Evolutionary conservation across 2,329 filamentous ascomycete genomes (phyloP).

Genomic region (Blastomyces silverae): DNA sequence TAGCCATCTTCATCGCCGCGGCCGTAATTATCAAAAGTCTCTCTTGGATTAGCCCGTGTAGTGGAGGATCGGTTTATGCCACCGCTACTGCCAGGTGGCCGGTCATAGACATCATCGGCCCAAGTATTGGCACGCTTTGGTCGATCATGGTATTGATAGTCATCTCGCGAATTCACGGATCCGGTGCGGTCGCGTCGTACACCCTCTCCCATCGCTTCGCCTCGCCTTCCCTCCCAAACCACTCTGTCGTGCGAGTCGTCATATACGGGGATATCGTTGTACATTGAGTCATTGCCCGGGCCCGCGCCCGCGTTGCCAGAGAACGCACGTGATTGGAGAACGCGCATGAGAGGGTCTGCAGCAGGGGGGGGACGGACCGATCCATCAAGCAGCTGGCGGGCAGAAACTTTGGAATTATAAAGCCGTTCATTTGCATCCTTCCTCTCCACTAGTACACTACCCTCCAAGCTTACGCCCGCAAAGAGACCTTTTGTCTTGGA

Average conservation of each 20-base stretch:
- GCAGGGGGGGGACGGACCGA: constrained; percentile 69
- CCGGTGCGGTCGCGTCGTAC: constrained; percentile 51
- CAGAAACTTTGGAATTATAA: constrained; percentile 76
- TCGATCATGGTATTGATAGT: constrained; percentile 52
- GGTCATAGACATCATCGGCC: constrained; percentile 46
- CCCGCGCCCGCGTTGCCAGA: constrained; percentile 51
- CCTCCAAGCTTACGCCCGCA: constrained; percentile 89
- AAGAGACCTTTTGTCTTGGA: constrained; percentile 97
- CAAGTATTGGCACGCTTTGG: constrained; percentile 44
- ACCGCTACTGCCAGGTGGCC: constrained; percentile 28
- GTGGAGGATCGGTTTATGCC: constrained; percentile 33
- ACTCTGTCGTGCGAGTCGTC: constrained; percentile 75
- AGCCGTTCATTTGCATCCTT: constrained; percentile 96
- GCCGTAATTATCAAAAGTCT: constrained; percentile 30
- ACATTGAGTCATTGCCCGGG: constrained; percentile 59
- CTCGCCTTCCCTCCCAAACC: constrained; percentile 71
- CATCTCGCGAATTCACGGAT: constrained; percentile 42
- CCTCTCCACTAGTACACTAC: constrained; percentile 85
- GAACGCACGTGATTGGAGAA: constrained; percentile 81
- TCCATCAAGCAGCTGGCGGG: constrained; percentile 73
- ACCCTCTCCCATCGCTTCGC: constrained; percentile 64
- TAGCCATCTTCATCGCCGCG: constrained; percentile 43
- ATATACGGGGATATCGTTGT: constrained; percentile 90
- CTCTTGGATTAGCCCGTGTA: constrained; percentile 31
- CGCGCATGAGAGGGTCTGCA: constrained; percentile 73